These are phyloP conservation scores for Aspergillus avenaceus DNA, from an alignment of 495 filamentous ascomycete species.

Conservation along the genomic window DNA sequence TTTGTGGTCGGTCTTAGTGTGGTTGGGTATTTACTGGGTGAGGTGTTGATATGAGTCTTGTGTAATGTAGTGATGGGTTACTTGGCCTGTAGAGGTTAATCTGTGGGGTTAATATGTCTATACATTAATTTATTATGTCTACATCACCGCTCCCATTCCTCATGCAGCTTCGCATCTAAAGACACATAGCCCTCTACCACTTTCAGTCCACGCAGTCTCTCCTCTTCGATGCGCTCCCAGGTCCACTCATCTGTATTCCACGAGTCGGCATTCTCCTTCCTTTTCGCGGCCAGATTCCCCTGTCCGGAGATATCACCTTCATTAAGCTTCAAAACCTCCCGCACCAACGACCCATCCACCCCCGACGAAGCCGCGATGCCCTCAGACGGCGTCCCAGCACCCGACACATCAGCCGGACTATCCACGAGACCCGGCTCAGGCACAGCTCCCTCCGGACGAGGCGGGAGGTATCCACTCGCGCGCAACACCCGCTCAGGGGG, in stretches of 20 bases:
- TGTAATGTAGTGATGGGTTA: too few species aligned
- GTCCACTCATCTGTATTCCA: constrained; percentile 45
- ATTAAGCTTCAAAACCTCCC: constrained; percentile 33
- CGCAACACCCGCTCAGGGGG: constrained; percentile 73
- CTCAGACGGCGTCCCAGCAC: constrained; percentile 32
- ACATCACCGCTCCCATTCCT: constrained; percentile 34
- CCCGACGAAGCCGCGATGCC: constrained; percentile 27
- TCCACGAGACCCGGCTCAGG: neutral
- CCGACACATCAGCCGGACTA: constrained; percentile 28
- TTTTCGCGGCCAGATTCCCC: constrained; percentile 26
- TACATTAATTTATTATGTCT: too few species aligned
- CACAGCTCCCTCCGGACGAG: constrained; percentile 17
- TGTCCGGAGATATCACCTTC: constrained; percentile 24
- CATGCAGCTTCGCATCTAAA: constrained; percentile 45
- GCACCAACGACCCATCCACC: constrained; percentile 33
- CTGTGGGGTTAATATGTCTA: too few species aligned
- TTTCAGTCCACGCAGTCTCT: constrained; percentile 50
- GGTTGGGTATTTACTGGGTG: too few species aligned
- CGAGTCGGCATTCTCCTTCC: constrained; percentile 29
- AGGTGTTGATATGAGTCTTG: too few species aligned
- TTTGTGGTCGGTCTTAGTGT: too few species aligned
- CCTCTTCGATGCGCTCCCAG: constrained; percentile 54
- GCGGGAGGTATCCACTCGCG: constrained; percentile 59
- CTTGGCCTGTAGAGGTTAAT: too few species aligned
- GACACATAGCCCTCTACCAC: constrained; percentile 48